Evolutionary conservation across 192 early-diverging fungal genomes (phyloP), one percentile per base, ranked within the genome.

Genomic region (Umbelopsis isabellina): DNA sequence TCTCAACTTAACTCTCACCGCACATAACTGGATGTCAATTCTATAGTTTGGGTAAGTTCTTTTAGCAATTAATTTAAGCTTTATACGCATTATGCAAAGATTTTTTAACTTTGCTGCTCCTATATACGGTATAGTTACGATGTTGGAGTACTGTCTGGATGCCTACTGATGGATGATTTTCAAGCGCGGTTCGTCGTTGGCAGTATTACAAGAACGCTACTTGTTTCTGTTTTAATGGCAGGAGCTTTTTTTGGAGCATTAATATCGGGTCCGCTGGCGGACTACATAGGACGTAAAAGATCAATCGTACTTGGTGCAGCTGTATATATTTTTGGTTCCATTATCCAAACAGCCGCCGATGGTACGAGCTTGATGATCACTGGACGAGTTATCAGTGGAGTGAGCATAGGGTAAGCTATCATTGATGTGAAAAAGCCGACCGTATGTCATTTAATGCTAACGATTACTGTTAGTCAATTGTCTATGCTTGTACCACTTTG

Each of bases 171-270:
- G 72, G 35, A 58, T 18, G 49, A 64, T 18, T 74, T 78, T 68
- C 46, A 73, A 44, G 66, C 55, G 44, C 22, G 64, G 4, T 67
- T 74, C 18, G 23, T 21, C 8, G 41, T 44, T 21, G 58, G 46
- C 35, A 46, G 21, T 12, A 67, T 37, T 4, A 53, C 44, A 18
- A 16, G 49, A 16, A 66, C 71, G 51, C 49, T 41, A 23, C 64
- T 41, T 35, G 65, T 20, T 55, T 75, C 51, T 53, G 64, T 70
- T 33, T 47, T 18, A 84, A 87, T 85, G 4, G 81, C 89, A 5
- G 91, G 91, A 11, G 89, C 89, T 68, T 90, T 92, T 35, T 68
- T 90, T 46, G 90, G 90, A 2, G 86, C 93, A 8, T 75, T 94
- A 11, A 44, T 75, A 25, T 85, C 87, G 0, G 92, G 90, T 27